Percentiles rank a stretch among this genome's conserved stretches.
Evolutionary conservation across 2,329 filamentous ascomycete genomes (phyloP).

Genomic region (Alternaria tenuissima): DNA sequence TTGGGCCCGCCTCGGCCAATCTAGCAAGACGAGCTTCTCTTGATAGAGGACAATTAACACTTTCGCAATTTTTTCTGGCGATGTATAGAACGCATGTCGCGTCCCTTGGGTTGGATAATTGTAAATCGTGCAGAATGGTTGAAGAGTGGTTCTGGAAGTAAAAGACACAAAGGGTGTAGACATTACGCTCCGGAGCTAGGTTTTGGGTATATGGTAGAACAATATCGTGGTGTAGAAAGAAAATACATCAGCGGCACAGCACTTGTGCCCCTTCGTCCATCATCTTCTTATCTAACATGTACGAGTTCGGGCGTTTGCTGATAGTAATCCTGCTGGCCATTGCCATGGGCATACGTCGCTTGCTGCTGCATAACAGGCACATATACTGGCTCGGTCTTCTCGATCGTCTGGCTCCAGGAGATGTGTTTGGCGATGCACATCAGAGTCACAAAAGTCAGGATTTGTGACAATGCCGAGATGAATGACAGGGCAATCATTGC

Average conservation of each 20-base stretch:
- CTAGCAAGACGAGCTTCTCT: too few relatives aligned
- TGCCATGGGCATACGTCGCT: slow-evolving; percentile 17
- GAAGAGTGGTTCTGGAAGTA: neutral
- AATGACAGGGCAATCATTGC: slow-evolving; percentile 16
- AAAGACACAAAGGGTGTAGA: neutral
- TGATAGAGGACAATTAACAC: too few relatives aligned
- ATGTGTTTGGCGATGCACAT: slow-evolving; percentile 32
- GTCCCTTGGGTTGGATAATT: neutral
- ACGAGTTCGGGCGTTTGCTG: slow-evolving; percentile 23
- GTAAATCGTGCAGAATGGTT: neutral
- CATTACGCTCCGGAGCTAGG: neutral
- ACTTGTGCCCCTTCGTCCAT: neutral
- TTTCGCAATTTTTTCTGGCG: neutral
- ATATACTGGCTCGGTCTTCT: neutral
- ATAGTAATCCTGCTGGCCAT: slow-evolving; percentile 24
- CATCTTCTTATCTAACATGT: neutral
- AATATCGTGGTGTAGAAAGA: neutral
- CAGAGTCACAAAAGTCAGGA: slow-evolving; percentile 28
- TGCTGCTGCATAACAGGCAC: slow-evolving; percentile 14
- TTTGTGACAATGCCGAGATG: slow-evolving; percentile 25
- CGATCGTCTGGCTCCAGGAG: slow-evolving; percentile 14
- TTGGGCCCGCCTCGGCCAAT: too few relatives aligned
- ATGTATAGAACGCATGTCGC: neutral
- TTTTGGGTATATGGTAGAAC: neutral
- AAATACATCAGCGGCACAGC: neutral